phyloP scores from a whole-genome alignment of 2,329 filamentous ascomycete species.

The Cercospora janseana region DNA sequence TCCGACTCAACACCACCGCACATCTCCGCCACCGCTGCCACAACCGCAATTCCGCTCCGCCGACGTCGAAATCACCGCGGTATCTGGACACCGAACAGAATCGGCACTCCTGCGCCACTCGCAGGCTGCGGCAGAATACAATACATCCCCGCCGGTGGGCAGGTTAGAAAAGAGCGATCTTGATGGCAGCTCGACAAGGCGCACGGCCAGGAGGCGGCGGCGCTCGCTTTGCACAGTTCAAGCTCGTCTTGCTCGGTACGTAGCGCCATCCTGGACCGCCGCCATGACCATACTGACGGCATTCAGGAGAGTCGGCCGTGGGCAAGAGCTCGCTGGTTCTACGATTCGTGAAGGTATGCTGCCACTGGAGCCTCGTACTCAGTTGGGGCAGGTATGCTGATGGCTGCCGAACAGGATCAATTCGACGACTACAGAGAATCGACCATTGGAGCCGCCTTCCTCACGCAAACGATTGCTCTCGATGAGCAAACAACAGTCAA shows the following conservation, averaged over 20 bases:
- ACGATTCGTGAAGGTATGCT: slow-evolving; percentile 88
- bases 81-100: no score
- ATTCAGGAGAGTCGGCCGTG: slow-evolving; percentile 89
- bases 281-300: slow-evolving; percentile 38
- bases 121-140: background rate
- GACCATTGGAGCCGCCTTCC: slow-evolving; percentile 95
- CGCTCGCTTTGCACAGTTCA: slow-evolving; percentile 95
- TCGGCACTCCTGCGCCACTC: background rate
- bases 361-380: background rate
- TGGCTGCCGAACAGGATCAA: slow-evolving; percentile 70
- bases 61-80: no score
- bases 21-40: background rate
- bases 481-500: slow-evolving; percentile 98
- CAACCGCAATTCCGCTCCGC: slow-evolving; percentile 2
- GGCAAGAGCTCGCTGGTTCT: slow-evolving; percentile 99
- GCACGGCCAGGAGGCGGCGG: slow-evolving; percentile 60
- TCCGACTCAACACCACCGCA: background rate
- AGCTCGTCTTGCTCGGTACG: slow-evolving; percentile 93
- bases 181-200: slow-evolving; percentile 82
- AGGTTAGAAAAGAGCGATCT: slow-evolving; percentile 17
- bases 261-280: background rate
- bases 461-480: slow-evolving; percentile 97
- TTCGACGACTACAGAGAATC: slow-evolving; percentile 98
- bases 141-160: background rate
- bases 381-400: slow-evolving; percentile 8